These are phyloP conservation scores for Aspergillus sparsus DNA, from an alignment of 495 filamentous ascomycete species.

Conservation along the genomic window DNA sequence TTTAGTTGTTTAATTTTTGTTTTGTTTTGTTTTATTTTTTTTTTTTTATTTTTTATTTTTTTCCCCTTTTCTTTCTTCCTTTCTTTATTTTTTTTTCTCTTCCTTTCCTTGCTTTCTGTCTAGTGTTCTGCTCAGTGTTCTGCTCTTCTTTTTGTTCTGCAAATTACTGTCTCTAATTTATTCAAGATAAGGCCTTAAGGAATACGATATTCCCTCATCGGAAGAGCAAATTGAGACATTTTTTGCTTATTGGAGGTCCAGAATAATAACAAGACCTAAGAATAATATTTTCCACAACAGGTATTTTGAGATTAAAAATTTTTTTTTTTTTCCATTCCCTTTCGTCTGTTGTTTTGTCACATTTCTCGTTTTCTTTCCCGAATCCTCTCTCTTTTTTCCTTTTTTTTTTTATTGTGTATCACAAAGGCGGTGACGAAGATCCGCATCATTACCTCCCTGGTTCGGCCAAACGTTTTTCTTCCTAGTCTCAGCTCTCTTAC, in stretches of 20 bases:
- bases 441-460: conserved; percentile 26
- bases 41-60: neutral
- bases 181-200: neutral
- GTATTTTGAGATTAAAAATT: too few relatives aligned
- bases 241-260: too few relatives aligned
- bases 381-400: neutral
- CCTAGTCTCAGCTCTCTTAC: conserved; percentile 17
- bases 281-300: too few relatives aligned
- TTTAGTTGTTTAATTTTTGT: neutral
- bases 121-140: too few relatives aligned
- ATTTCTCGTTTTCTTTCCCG: conserved; percentile 3
- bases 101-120: neutral
- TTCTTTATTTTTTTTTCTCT: neutral
- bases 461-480: conserved; percentile 22
- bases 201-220: too few relatives aligned
- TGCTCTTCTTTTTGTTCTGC: too few relatives aligned
- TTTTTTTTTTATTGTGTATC: neutral
- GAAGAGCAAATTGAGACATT: too few relatives aligned
- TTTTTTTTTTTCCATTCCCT: neutral
- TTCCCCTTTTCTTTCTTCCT: neutral
- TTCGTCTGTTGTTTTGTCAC: conserved; percentile 1
- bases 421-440: conserved; percentile 32
- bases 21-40: neutral
- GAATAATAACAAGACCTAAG: too few relatives aligned
- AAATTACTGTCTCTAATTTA: neutral